phyloP scores from a whole-genome alignment of 176 grass and related monocot genomes.

The Tuctoria greenei region DNA sequence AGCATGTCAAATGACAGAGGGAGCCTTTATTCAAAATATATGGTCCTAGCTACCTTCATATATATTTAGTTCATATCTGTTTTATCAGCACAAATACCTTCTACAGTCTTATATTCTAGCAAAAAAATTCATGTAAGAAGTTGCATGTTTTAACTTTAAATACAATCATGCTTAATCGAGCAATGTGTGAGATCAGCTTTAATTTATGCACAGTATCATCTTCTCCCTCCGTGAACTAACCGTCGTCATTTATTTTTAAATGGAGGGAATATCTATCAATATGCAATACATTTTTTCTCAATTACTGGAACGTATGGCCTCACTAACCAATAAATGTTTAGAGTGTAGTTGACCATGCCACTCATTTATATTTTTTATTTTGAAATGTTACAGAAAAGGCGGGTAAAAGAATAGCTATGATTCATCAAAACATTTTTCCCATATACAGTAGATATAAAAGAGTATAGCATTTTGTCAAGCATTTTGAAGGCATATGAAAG shows the following conservation, averaged over 20 bases:
- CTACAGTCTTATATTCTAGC: neutral
- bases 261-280: no score
- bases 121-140: neutral
- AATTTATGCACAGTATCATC: neutral
- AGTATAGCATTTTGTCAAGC: neutral
- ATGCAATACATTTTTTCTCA: neutral
- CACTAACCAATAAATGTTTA: neutral
- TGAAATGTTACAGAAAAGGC: neutral
- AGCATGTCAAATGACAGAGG: neutral
- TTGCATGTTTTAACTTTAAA: conserved; percentile 1
- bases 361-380: conserved; percentile 14
- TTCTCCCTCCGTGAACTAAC: no score
- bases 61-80: neutral
- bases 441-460: neutral
- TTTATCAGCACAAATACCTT: neutral
- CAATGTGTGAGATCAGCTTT: neutral
- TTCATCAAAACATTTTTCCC: neutral
- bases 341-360: neutral
- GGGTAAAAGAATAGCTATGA: neutral
- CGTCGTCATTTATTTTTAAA: no score
- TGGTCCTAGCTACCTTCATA: neutral
- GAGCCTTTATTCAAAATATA: neutral
- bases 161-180: no score
- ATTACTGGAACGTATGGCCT: neutral
- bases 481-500: no score